Evolutionary conservation across 805 yeast genomes (phyloP), one percentile per base, ranked within the genome.

Genomic region (Candida pseudofarinosa): DNA sequence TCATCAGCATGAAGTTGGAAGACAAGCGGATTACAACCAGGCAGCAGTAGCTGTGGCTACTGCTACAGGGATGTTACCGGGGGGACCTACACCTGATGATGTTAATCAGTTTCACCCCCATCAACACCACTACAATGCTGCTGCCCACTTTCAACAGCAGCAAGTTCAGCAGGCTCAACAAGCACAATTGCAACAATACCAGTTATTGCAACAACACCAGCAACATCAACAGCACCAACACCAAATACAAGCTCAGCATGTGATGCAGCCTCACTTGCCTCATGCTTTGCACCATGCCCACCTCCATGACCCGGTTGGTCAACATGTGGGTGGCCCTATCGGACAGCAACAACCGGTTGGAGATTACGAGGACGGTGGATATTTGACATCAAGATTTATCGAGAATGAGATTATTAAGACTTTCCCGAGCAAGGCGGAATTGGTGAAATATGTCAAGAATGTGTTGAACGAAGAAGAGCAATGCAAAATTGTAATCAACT

Each of bases 401-500:
- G 65, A 61, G 30, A 59, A 65, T 52, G 68, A 66, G 51, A 55
- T 60, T 42, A 47, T 62, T 43, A 56, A 56, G 45, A 58, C 64
- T 2, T 62, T 62, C 40, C 48, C 56, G 2, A 48, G 54, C 38
- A 62, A 62, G 42, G 51, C 48, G 12, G 62, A 58, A 13, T 48
- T 62, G 39, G 63, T 61, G 12, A 55, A 54, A 39, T 62, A 54
- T 48, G 74, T 71, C 35, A 70, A 69, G 52, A 60, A 59, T 26
- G 62, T 57, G 31, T 66, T 71, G 42, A 65, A 68, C 32, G 60
- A 56, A 15, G 63, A 58, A 39, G 67, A 62, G 43, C 59, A 57
- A 45, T 70, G 75, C 53, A 64, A 69, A 52, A 69, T 71, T 53
- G 76, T 71, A 35, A 70, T 71, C 54, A 69, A 68, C 54, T 67